These are phyloP conservation scores for Pichia gijzeniarum DNA, from an alignment of 805 yeast genomes.

Conservation along the genomic window DNA sequence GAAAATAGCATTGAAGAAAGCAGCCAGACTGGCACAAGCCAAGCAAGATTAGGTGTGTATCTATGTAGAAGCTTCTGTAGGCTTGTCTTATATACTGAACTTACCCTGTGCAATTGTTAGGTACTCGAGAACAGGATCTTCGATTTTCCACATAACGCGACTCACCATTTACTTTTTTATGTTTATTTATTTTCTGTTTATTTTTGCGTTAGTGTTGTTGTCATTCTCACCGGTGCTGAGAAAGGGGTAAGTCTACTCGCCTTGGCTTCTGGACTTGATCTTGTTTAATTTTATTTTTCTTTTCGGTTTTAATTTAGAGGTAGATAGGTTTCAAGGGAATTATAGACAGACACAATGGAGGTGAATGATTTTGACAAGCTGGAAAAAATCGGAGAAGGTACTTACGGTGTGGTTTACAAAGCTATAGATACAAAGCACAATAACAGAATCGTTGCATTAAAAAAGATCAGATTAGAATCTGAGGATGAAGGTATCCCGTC, in stretches of 20 bases:
- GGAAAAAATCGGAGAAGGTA: constrained; percentile 97
- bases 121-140: too few species aligned
- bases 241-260: constrained; percentile 1
- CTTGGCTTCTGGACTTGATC: too few species aligned
- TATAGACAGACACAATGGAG: constrained; percentile 48
- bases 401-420: constrained; percentile 96
- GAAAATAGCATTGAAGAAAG: constrained; percentile 73
- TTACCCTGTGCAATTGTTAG: too few species aligned
- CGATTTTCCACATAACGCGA: too few species aligned
- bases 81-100: too few species aligned
- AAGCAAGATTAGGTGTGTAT: constrained; percentile 1
- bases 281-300: too few species aligned
- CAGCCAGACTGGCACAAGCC: constrained; percentile 35
- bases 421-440: constrained; percentile 86
- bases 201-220: too few species aligned
- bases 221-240: not conserved
- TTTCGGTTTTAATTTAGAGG: too few species aligned
- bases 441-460: constrained; percentile 91
- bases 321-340: too few species aligned
- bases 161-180: too few species aligned
- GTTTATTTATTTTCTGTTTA: too few species aligned
- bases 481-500: constrained; percentile 99
- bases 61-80: too few species aligned
- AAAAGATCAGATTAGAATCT: constrained; percentile 90
- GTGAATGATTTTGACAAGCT: constrained; percentile 86